Percentiles rank a stretch among this genome's conserved stretches.
These are phyloP conservation scores for Pythium phragmitis DNA, from an alignment of 352 stramenopile genomes.

Conservation along the genomic window DNA sequence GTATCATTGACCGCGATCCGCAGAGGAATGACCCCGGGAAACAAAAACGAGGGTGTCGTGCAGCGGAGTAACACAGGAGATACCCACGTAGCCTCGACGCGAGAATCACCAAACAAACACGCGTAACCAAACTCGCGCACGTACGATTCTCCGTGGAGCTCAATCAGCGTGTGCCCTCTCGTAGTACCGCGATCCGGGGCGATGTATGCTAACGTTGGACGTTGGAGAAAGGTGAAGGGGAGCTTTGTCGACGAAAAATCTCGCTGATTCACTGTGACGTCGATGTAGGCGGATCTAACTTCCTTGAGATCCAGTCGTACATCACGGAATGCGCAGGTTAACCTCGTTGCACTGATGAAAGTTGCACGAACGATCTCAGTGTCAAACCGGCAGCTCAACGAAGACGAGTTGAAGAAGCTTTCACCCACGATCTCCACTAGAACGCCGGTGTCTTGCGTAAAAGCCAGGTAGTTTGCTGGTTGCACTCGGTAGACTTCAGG, in stretches of 20 bases:
- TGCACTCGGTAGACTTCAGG: slow-evolving; percentile 16
- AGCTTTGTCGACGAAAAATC: slow-evolving; percentile 13
- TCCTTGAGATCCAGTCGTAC: background rate
- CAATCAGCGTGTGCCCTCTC: background rate
- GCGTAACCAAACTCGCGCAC: background rate
- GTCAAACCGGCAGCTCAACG: slow-evolving; percentile 7
- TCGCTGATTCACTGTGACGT: slow-evolving; percentile 15
- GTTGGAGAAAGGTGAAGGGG: background rate
- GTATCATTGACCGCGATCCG: slow-evolving; percentile 9
- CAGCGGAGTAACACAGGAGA: slow-evolving; percentile 1
- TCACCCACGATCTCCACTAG: slow-evolving; percentile 14
- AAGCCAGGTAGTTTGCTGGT: background rate
- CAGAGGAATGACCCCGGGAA: background rate
- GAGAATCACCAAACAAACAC: slow-evolving; percentile 2
- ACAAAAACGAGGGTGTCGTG: slow-evolving; percentile 1
- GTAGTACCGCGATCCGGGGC: slow-evolving; percentile 2
- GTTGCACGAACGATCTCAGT: background rate
- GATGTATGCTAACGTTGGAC: slow-evolving; percentile 1
- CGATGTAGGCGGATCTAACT: background rate
- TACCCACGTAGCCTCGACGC: background rate
- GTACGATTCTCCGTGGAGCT: slow-evolving; percentile 10
- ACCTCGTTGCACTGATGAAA: slow-evolving; percentile 17
- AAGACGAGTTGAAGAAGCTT: slow-evolving; percentile 19
- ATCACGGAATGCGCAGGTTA: slow-evolving; percentile 13
- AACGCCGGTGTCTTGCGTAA: background rate